These are phyloP conservation scores for Fusarium hostae DNA, from an alignment of 2,329 filamentous ascomycete genomes.

Conservation along the genomic window DNA sequence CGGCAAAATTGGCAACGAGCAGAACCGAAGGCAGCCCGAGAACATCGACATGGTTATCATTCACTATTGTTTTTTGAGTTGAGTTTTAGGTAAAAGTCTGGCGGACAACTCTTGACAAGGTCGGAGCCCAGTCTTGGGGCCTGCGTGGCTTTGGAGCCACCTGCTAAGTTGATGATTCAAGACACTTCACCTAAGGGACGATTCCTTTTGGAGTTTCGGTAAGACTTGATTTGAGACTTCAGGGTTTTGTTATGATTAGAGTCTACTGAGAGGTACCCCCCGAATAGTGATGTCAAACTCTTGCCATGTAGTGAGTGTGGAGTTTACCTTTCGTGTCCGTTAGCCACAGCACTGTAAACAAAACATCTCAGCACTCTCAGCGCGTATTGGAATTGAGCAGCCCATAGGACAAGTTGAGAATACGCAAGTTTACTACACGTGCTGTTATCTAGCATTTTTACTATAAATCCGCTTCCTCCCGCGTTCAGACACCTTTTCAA, in stretches of 20 bases:
- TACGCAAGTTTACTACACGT: accelerated
- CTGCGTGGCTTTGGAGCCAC: accelerated
- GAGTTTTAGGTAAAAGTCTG: accelerated
- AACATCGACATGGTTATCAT: neutral
- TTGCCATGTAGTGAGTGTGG: neutral
- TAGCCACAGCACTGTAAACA: neutral
- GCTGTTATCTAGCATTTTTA: neutral
- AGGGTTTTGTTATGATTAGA: accelerated
- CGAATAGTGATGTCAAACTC: neutral
- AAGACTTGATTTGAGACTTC: too few species aligned
- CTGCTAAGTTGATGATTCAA: accelerated
- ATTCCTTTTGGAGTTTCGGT: neutral
- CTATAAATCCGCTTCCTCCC: neutral
- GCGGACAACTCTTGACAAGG: accelerated
- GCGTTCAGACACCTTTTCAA: neutral
- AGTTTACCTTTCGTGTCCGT: neutral
- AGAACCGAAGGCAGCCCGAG: neutral
- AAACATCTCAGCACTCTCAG: neutral
- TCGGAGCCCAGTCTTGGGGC: neutral
- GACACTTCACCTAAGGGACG: accelerated
- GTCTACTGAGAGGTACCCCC: accelerated
- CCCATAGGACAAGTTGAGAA: accelerated
- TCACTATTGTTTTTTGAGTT: accelerated
- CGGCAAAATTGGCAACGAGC: neutral
- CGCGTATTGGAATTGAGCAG: neutral